phyloP scores from a whole-genome alignment of 2,329 filamentous ascomycete species.

The Ciborinia camelliae region DNA sequence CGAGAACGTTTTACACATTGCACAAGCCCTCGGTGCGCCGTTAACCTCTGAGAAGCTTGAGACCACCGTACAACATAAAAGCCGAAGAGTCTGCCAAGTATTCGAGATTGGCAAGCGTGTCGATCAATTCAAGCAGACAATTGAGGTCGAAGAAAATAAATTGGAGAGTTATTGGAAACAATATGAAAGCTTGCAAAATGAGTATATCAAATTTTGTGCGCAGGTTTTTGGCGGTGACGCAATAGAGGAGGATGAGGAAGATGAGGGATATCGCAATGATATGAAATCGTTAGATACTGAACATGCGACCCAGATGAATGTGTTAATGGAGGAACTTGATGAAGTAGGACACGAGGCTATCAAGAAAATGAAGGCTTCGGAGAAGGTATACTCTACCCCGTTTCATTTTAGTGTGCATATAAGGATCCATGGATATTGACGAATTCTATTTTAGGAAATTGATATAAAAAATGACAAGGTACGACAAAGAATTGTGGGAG shows the following conservation, averaged over 20 bases:
- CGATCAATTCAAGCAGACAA: constrained; percentile 23
- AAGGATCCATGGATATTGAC: too few relatives aligned
- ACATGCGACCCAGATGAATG: constrained; percentile 22
- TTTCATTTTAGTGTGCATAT: background rate
- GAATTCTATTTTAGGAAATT: constrained; percentile 21
- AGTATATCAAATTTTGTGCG: constrained; percentile 29
- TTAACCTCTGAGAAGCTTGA: constrained; percentile 30
- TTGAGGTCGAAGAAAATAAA: constrained; percentile 28
- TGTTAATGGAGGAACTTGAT: constrained; percentile 29
- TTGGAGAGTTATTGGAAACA: constrained; percentile 32
- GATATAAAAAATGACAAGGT: constrained; percentile 12
- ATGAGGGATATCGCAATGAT: constrained; percentile 25
- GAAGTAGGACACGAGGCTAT: constrained; percentile 22
- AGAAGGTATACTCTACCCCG: constrained; percentile 28
- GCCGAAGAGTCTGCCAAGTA: constrained; percentile 22
- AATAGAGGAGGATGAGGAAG: constrained; percentile 20
- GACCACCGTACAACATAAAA: constrained; percentile 22
- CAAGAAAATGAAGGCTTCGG: constrained; percentile 31
- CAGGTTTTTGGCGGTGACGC: constrained; percentile 24
- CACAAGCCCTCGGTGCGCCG: constrained; percentile 21
- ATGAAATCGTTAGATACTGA: constrained; percentile 29
- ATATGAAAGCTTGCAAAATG: constrained; percentile 33
- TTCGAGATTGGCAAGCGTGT: constrained; percentile 31
- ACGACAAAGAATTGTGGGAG: constrained; percentile 4
- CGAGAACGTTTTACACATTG: constrained; percentile 8